Conservation (phyloP, 148 eudicot species). For the Silene uniflora region DNA sequence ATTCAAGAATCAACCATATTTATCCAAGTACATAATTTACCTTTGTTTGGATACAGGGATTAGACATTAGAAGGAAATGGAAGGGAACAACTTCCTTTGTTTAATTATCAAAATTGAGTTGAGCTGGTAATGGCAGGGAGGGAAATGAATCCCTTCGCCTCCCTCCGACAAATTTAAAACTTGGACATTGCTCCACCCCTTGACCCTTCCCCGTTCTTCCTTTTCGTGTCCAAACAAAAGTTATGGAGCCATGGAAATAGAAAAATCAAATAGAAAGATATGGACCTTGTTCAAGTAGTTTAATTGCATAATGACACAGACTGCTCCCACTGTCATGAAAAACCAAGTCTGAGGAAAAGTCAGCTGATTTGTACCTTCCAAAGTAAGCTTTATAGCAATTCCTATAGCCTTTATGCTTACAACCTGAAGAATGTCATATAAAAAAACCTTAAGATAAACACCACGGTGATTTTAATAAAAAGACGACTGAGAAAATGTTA, state of each 20-base stretch:
- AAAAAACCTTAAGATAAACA: conserved; percentile 5
- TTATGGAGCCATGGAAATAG: background rate
- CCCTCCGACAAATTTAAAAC: background rate
- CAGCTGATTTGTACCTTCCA: conserved; percentile 75
- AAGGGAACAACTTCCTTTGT: background rate
- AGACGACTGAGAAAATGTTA: background rate
- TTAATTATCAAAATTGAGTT: background rate
- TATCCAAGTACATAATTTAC: background rate
- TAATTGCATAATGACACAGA: conserved; percentile 70
- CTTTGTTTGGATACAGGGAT: too few relatives aligned
- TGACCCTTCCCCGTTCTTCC: background rate
- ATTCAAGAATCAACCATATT: background rate
- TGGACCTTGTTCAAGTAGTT: conserved; percentile 90
- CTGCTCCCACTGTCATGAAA: conserved; percentile 63
- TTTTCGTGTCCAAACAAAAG: background rate
- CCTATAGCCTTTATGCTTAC: conserved; percentile 98
- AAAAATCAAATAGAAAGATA: conserved; percentile 2
- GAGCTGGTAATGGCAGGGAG: background rate
- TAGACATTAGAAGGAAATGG: background rate
- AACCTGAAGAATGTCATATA: conserved; percentile 44
- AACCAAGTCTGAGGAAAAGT: conserved; percentile 77
- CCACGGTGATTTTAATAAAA: background rate
- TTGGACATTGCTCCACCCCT: background rate
- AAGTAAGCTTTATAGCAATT: conserved; percentile 80
- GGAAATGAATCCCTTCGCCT: background rate